Evolutionary conservation across 2,329 filamentous ascomycete genomes (phyloP), one percentile per base, ranked within the genome.

Genomic region (Periconia sp.): DNA sequence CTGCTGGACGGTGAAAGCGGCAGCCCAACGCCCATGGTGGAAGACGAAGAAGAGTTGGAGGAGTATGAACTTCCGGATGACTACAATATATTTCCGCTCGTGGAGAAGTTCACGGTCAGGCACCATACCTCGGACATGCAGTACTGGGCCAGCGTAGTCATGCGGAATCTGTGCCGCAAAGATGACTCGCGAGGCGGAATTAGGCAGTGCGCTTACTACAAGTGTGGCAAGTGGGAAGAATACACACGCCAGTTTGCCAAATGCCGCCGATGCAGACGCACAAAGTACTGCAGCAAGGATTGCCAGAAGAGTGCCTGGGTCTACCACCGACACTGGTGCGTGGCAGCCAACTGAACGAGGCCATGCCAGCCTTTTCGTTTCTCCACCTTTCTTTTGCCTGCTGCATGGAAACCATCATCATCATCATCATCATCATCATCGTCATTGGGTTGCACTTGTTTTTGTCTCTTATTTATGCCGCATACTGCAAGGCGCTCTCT

Each of bases 271-370:
- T 99, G 94, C 78, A 87, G 94, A 64, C 87, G 94, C 61, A 99
- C 94, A 57, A 99, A 99, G 76, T 97, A 97, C 79, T 99, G 94
- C 86, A 97, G 92, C 83, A 99, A 99, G 77, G 94, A 99, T 75
- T 99, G 94, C 76, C 94, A 99, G 77, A 97, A 97, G 81, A 95
- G 91, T 65, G 95, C 94, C 10, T 99, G 94, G 94, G 92, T 94
- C 27, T 97, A 92, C 76, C 94, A 99, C 73, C 87, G 94, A 56
- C 95, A 97, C 77, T 99, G 94, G 94, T 99, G 94, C 73, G 88
- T 94, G 54, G 87, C 88, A 55, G 90, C 90, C 15, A 82, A 82
- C 51, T 72, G 23, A 69, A 56, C 53, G 52, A 55, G 58, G 48
- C 55, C 44, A 19, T 50, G 49, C 41, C 45, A 41, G 33, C 62